Percentiles rank a stretch among this genome's conserved stretches.
These are phyloP conservation scores for Monosporascus cannonballus DNA, from an alignment of 2,329 filamentous ascomycete genomes.

Conservation along the genomic window DNA sequence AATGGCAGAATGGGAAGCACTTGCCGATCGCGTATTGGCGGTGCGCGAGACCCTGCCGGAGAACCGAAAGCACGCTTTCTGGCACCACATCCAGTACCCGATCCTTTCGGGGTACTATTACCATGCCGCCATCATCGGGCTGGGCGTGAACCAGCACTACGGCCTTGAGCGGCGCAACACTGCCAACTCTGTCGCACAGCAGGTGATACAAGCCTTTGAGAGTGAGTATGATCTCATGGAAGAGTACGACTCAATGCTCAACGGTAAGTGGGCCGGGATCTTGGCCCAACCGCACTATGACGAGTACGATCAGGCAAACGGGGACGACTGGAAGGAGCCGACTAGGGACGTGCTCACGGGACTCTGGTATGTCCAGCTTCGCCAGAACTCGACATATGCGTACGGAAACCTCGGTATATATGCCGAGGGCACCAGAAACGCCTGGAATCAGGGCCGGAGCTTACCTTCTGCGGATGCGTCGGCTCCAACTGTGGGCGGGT, in stretches of 20 bases:
- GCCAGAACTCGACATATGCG: constrained; percentile 42
- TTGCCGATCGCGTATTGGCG: constrained; percentile 37
- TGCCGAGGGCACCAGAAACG: constrained; percentile 50
- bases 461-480: constrained; percentile 36
- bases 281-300: constrained; percentile 40
- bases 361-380: constrained; percentile 43
- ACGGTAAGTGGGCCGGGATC: constrained; percentile 52
- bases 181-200: constrained; percentile 42
- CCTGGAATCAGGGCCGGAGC: constrained; percentile 44
- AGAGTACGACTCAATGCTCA: constrained; percentile 43
- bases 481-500: constrained; percentile 33
- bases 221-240: constrained; percentile 43
- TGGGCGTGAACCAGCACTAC: constrained; percentile 46
- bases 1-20: constrained; percentile 44
- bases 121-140: constrained; percentile 39
- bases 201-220: constrained; percentile 43
- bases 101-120: constrained; percentile 51
- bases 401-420: constrained; percentile 49
- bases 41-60: constrained; percentile 37
- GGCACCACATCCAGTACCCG: constrained; percentile 56
- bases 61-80: constrained; percentile 46
- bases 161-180: constrained; percentile 50
- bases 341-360: constrained; percentile 50
- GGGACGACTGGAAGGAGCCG: constrained; percentile 51
- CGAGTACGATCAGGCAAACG: constrained; percentile 46